Conservation (phyloP, 768 basidiomycete genomes). For the Hygrocybe punicea region DNA sequence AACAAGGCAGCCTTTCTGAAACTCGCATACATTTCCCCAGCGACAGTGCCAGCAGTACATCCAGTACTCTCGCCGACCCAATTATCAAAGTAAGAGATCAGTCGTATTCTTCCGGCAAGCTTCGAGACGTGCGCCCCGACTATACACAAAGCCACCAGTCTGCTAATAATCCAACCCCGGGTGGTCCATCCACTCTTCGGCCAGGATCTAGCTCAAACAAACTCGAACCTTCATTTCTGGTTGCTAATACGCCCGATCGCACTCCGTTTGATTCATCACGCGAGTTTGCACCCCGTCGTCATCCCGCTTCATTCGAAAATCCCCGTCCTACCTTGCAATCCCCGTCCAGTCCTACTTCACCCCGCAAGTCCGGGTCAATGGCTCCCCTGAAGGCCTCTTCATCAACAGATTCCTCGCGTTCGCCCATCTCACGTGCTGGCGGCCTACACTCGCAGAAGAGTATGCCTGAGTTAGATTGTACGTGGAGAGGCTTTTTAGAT, state of each 20-base stretch:
- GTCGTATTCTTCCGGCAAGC: too few relatives aligned
- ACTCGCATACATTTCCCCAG: background rate
- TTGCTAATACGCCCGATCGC: background rate
- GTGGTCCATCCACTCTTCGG: too few relatives aligned
- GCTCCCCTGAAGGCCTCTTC: background rate
- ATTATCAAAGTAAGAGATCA: background rate
- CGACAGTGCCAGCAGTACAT: background rate
- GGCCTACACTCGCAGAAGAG: background rate
- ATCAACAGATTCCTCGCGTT: background rate
- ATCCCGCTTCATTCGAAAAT: background rate
- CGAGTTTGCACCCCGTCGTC: background rate
- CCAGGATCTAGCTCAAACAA: too few relatives aligned
- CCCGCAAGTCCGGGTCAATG: too few relatives aligned
- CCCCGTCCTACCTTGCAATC: background rate
- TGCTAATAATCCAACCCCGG: too few relatives aligned
- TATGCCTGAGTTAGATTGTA: conserved; percentile 24
- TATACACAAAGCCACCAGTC: too few relatives aligned
- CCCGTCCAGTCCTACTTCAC: background rate
- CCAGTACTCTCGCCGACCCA: background rate
- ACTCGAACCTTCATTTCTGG: too few relatives aligned
- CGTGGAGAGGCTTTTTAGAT: conserved; percentile 30
- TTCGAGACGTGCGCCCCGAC: background rate
- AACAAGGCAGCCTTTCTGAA: background rate
- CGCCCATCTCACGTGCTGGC: background rate
- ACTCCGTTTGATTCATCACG: background rate